These are phyloP conservation scores for Chaetomiaceae sp. DNA, from an alignment of 2,329 filamentous ascomycete genomes.

Conservation along the genomic window DNA sequence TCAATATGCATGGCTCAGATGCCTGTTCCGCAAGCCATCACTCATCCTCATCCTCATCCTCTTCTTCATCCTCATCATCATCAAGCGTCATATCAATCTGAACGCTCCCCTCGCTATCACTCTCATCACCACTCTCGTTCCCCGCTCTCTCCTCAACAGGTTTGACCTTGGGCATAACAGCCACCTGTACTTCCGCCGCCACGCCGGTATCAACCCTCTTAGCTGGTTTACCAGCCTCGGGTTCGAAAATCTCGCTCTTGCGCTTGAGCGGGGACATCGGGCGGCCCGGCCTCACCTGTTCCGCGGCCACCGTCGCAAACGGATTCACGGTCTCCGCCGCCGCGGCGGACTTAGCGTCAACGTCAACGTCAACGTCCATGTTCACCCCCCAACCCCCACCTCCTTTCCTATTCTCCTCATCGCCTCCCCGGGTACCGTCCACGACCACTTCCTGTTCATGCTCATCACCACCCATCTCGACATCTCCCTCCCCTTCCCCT, in stretches of 20 bases:
- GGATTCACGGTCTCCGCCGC: conserved; percentile 1
- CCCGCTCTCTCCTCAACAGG: conserved; percentile 20
- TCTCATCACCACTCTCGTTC: conserved; percentile 39
- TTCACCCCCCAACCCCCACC: conserved; percentile 6
- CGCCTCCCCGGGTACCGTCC: conserved; percentile 22
- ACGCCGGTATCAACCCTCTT: conserved; percentile 22
- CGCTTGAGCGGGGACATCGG: conserved; percentile 31
- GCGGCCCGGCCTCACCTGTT: not conserved
- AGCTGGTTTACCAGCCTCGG: conserved; percentile 24
- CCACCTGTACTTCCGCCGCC: not conserved
- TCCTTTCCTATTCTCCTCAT: conserved; percentile 12
- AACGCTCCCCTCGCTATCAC: conserved; percentile 49
- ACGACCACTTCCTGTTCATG: conserved; percentile 29
- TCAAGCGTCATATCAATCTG: conserved; percentile 58
- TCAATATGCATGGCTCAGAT: not conserved
- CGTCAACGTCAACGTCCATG: conserved; percentile 10
- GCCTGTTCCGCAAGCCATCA: not conserved
- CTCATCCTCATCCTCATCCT: conserved; percentile 31
- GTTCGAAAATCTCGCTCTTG: conserved; percentile 41
- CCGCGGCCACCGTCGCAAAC: conserved; percentile 6
- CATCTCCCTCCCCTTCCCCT: conserved; percentile 1
- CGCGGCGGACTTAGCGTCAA: not conserved
- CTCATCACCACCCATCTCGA: not conserved
- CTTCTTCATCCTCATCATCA: conserved; percentile 44
- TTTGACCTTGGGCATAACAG: conserved; percentile 1